Evolutionary conservation across 2,329 filamentous ascomycete genomes (phyloP).

Genomic region (Helotiales sp.): DNA sequence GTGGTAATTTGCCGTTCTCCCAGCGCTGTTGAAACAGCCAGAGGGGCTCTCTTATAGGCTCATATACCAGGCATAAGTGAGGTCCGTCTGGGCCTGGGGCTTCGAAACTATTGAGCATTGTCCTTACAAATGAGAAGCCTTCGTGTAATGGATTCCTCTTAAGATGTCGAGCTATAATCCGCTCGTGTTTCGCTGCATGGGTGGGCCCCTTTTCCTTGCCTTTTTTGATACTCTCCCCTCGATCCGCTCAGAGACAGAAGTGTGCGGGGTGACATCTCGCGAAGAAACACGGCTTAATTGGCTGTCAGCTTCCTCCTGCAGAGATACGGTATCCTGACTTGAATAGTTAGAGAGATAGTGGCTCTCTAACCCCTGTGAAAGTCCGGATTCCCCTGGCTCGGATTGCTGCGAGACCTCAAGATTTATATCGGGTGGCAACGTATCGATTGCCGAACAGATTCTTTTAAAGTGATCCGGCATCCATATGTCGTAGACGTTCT

Average conservation of each 20-base stretch:
- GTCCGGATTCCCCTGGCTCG: constrained; percentile 14
- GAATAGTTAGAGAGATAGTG: constrained; percentile 14
- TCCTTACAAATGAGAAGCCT: constrained; percentile 11
- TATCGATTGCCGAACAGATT: constrained; percentile 29
- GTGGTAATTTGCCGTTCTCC: constrained; percentile 1
- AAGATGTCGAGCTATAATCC: constrained; percentile 6
- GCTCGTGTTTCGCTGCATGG: constrained; percentile 7
- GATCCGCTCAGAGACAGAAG: constrained; percentile 19
- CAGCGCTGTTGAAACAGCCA: constrained; percentile 11
- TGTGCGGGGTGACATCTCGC: constrained; percentile 22
- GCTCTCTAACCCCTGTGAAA: constrained; percentile 9
- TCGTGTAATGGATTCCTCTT: constrained; percentile 1
- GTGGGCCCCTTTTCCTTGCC: constrained; percentile 18
- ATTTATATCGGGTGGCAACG: constrained; percentile 28
- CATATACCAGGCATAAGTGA: constrained; percentile 16
- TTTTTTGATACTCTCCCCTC: constrained; percentile 17
- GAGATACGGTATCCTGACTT: constrained; percentile 16
- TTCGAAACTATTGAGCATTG: constrained; percentile 8
- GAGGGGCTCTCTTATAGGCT: constrained; percentile 17
- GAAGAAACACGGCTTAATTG: constrained; percentile 21
- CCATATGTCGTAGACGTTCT: constrained; percentile 34
- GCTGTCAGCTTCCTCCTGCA: constrained; percentile 16
- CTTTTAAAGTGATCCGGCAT: constrained; percentile 34
- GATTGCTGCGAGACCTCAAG: constrained; percentile 22
- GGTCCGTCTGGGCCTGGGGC: constrained; percentile 1